Base-by-base conservation (phyloP, 257 asterid species). In the Cynanchum wilfordii region DNA sequence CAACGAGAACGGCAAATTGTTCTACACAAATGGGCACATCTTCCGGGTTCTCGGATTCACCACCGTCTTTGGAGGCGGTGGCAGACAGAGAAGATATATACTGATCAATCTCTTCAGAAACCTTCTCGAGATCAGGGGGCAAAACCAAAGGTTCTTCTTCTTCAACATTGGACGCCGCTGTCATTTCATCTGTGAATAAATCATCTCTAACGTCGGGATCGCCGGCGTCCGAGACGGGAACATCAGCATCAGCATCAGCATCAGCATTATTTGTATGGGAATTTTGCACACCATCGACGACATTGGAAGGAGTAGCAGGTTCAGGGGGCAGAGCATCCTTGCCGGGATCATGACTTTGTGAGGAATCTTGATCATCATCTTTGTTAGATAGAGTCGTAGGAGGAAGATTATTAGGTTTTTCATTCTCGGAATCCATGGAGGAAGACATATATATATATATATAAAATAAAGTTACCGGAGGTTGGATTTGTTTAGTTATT, bases 91-190 rank as follows among this genome's bases (percentile, higher is more conserved):
- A 64, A 24, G 86, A 68, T 40, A 91, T 85, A 87, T 65, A 93
- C 11, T 72, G 78, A 71, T 91, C 96, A 5, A 93, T 84, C 50
- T 93, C 90, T 72, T 77, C 77, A 0, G 92, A 83, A 11, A 93
- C 76, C 72, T 84, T 78, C 29, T 51, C 60, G 22, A 93, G 88
- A 85, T 93, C 98, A 15, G 95, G 97, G 10, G 96, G 94, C 77
- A 82, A 27, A 1, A 82, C 83, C 20, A 88, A 72, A 13, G 82
- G 45, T 29, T 74, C 77, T 50, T 71, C 82, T 27, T 76, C 78
- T 50, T 71, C 82, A 20, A 10, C 12, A 12, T 73, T 44, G 40
- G 64, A n/a, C 27, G 63, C n/a, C 59, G 0, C 47, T 22, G 50
- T 0, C 59, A 2, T 56, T 24, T 68, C 57, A 51, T 5, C 60